A percentile compares a stretch with the other conserved stretches of the same genome.
Conservation (phyloP, 371 early-diverging fungal genomes). For the Mortierella sp. region DNA sequence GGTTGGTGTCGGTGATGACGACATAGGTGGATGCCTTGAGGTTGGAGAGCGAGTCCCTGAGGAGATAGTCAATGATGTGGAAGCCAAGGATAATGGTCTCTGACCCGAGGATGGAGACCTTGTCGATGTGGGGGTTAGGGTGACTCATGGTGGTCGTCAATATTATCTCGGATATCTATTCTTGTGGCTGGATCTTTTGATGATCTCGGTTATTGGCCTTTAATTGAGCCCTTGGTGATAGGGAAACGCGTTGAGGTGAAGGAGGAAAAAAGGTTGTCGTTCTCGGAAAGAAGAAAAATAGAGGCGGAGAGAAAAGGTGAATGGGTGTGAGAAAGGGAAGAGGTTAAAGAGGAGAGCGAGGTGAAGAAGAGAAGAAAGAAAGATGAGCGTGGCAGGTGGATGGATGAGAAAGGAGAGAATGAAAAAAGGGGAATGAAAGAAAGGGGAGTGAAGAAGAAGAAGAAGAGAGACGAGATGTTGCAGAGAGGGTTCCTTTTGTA, state of each 20-base stretch:
- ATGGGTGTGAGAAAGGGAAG: background rate
- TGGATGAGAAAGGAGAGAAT: background rate
- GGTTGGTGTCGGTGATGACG: slow-evolving; percentile 90
- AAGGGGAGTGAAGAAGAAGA: background rate
- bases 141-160: slow-evolving; percentile 38
- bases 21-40: slow-evolving; percentile 91
- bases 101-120: slow-evolving; percentile 87
- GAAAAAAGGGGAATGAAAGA: background rate
- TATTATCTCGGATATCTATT: background rate
- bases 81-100: slow-evolving; percentile 93
- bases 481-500: background rate
- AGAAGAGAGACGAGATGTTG: background rate
- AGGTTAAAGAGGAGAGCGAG: background rate
- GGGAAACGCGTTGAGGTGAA: background rate
- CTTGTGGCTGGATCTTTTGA: background rate
- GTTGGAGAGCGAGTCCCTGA: slow-evolving; percentile 79
- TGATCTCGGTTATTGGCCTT: background rate
- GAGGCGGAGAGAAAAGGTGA: background rate
- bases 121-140: slow-evolving; percentile 73
- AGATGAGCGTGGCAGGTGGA: background rate
- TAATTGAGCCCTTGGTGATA: background rate
- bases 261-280: background rate
- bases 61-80: slow-evolving; percentile 82
- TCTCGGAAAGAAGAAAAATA: background rate
- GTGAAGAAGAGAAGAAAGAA: background rate